Conservation (phyloP, 2,329 filamentous ascomycete species). For the Monosporascus sp. region DNA sequence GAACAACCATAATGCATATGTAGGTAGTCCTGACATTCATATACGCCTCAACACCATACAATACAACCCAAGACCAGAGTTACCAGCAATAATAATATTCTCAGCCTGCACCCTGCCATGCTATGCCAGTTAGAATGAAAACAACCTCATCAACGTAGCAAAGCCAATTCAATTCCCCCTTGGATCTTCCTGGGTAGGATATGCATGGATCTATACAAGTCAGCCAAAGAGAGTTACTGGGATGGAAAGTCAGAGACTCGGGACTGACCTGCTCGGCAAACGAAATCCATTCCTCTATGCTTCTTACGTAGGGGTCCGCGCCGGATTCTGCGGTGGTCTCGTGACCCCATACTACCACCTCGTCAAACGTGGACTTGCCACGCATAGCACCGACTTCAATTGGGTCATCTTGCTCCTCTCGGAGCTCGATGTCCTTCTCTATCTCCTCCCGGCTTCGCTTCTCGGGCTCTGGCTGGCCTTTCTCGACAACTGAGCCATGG, state of each 20-base stretch:
- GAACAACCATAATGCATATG: neutral
- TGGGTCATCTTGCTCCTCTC: constrained; percentile 40
- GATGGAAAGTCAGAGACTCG: neutral
- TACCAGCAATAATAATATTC: neutral
- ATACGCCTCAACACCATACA: neutral
- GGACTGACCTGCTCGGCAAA: constrained; percentile 61
- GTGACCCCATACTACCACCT: constrained; percentile 80
- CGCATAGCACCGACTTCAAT: constrained; percentile 54
- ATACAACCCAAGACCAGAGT: neutral
- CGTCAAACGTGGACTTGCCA: constrained; percentile 63
- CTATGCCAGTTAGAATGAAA: neutral
- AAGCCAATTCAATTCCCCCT: constrained; percentile 2
- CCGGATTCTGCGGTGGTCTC: constrained; percentile 58
- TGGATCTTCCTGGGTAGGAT: constrained; percentile 9
- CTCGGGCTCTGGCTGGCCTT: constrained; percentile 33
- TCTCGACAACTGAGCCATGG: constrained; percentile 55
- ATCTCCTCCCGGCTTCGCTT: constrained; percentile 19
- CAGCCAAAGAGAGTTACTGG: constrained; percentile 3
- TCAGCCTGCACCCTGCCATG: neutral
- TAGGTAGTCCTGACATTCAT: neutral
- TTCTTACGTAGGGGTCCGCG: constrained; percentile 66
- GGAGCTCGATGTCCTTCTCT: constrained; percentile 34
- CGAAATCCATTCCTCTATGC: constrained; percentile 74
- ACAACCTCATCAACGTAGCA: neutral
- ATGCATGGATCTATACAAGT: constrained; percentile 30